Evolutionary conservation across 495 filamentous ascomycete species (phyloP).

Genomic region (Lasiosphaeria miniovina): DNA sequence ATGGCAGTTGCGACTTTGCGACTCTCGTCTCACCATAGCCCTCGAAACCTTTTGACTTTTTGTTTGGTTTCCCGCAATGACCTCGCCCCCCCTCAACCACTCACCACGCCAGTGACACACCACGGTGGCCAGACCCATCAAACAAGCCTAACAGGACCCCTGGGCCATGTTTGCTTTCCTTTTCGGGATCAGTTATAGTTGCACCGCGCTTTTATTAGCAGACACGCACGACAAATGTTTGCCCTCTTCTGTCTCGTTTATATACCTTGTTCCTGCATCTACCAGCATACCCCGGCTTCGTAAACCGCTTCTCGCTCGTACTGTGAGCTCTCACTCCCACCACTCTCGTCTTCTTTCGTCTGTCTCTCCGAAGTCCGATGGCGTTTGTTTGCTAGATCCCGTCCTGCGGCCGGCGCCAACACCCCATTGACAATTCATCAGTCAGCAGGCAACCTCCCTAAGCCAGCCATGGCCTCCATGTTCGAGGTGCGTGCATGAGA

Average conservation of each 20-base stretch:
- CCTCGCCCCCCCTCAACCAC: neutral
- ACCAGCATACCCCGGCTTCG: too few relatives aligned
- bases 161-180: neutral
- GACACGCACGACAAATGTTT: neutral
- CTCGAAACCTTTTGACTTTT: neutral
- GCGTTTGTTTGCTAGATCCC: too few relatives aligned
- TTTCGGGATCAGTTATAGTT: neutral
- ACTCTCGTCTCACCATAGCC: too few relatives aligned
- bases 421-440: constrained; percentile 15
- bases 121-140: too few relatives aligned
- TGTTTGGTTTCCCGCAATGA: neutral
- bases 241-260: too few relatives aligned
- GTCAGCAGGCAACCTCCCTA: neutral
- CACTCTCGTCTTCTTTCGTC: too few relatives aligned
- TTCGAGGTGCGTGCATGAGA: constrained; percentile 22
- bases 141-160: neutral
- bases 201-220: neutral
- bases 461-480: constrained; percentile 26
- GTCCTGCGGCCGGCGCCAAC: too few relatives aligned
- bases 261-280: too few relatives aligned
- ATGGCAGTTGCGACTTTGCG: too few relatives aligned
- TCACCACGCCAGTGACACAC: neutral
- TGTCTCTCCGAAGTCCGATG: too few relatives aligned
- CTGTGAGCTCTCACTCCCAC: too few relatives aligned
- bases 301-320: too few relatives aligned